These are phyloP conservation scores for Aspergillus luchuensis DNA, from an alignment of 2,329 filamentous ascomycete genomes.

Conservation along the genomic window DNA sequence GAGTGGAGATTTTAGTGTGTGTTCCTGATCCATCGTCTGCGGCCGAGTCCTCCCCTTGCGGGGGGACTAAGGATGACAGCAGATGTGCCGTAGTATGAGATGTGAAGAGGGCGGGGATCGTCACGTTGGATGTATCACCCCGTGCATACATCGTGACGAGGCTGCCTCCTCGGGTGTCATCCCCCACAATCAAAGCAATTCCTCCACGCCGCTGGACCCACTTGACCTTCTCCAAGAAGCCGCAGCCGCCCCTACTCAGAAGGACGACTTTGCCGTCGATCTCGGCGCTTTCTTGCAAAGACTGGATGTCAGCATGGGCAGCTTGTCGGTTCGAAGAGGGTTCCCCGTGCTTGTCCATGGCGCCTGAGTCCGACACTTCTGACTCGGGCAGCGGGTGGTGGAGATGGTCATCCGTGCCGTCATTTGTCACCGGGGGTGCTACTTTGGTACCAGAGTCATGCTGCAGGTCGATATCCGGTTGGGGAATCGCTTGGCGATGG, in stretches of 20 bases:
- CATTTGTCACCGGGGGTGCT: slow-evolving; percentile 51
- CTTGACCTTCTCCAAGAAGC: slow-evolving; percentile 94
- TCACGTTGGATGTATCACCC: slow-evolving; percentile 91
- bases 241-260: slow-evolving; percentile 88
- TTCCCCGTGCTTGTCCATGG: slow-evolving; percentile 38
- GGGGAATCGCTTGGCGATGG: slow-evolving; percentile 27
- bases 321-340: slow-evolving; percentile 35
- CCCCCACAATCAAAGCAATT: slow-evolving; percentile 87
- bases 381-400: slow-evolving; percentile 60
- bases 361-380: slow-evolving; percentile 37
- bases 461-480: slow-evolving; percentile 24
- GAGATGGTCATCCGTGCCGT: slow-evolving; percentile 84
- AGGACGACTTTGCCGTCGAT: slow-evolving; percentile 92
- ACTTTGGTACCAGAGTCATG: slow-evolving; percentile 21
- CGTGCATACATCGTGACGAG: slow-evolving; percentile 98
- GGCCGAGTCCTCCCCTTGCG: slow-evolving; percentile 63
- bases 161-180: slow-evolving; percentile 84
- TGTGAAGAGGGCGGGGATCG: slow-evolving; percentile 92
- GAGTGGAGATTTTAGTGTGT: slow-evolving; percentile 40
- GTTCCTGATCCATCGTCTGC: slow-evolving; percentile 60
- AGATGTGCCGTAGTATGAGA: slow-evolving; percentile 92
- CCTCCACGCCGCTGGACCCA: slow-evolving; percentile 93
- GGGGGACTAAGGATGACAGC: slow-evolving; percentile 80
- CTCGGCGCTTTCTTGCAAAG: slow-evolving; percentile 85
- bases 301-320: slow-evolving; percentile 86